These are phyloP conservation scores for Geoglossum cookeanum DNA, from an alignment of 2,329 filamentous ascomycete species.

Conservation along the genomic window DNA sequence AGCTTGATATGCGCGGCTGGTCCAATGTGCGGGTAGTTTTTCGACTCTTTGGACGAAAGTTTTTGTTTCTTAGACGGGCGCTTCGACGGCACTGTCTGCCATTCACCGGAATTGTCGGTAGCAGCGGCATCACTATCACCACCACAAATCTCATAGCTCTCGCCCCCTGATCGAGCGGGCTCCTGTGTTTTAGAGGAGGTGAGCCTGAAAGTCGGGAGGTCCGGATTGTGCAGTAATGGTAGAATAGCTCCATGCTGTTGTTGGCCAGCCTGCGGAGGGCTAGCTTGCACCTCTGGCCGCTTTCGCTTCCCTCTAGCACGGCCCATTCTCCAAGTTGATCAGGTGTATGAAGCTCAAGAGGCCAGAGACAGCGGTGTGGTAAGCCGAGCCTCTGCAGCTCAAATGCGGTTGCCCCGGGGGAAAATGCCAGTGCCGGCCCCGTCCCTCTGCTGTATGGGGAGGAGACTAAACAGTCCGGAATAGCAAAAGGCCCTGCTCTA, in stretches of 20 bases:
- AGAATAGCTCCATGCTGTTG: constrained; percentile 6
- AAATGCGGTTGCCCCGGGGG: too few relatives aligned
- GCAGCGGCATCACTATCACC: constrained; percentile 19
- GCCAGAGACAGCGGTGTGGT: too few relatives aligned
- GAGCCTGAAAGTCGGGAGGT: constrained; percentile 18
- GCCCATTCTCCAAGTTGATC: background rate
- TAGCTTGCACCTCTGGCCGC: background rate
- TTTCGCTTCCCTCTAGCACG: background rate
- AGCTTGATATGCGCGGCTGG: constrained; percentile 24
- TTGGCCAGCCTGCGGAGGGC: background rate
- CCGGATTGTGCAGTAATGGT: constrained; percentile 13
- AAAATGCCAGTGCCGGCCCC: too few relatives aligned
- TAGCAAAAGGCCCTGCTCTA: too few relatives aligned
- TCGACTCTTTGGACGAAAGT: constrained; percentile 6
- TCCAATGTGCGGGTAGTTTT: constrained; percentile 13
- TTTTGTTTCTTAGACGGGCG: constrained; percentile 10
- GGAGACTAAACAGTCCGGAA: too few relatives aligned
- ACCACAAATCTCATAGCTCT: constrained; percentile 11
- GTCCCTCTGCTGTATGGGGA: too few relatives aligned
- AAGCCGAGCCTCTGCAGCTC: too few relatives aligned
- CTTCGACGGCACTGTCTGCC: constrained; percentile 12
- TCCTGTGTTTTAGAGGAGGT: constrained; percentile 3
- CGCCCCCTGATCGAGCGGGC: background rate
- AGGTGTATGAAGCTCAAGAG: background rate
- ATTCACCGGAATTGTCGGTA: constrained; percentile 13